These are phyloP conservation scores for Candida tibetensis DNA, from an alignment of 805 yeast species.

Conservation along the genomic window DNA sequence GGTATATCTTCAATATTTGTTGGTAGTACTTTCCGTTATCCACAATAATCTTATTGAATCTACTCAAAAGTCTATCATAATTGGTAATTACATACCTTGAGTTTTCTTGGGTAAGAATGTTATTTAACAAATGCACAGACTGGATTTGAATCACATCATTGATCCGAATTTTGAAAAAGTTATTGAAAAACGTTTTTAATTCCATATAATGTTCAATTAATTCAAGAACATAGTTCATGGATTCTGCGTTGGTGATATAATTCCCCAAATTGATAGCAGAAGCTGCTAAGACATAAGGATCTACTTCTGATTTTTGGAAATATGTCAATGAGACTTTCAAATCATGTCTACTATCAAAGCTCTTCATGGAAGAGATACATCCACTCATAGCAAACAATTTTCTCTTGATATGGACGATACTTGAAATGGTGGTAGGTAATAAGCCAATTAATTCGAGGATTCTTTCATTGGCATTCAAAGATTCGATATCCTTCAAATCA, in stretches of 20 bases:
- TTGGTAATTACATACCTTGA: constrained; percentile 12
- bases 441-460: constrained; percentile 2
- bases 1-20: constrained; percentile 27
- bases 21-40: constrained; percentile 36
- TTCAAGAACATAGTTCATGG: constrained; percentile 13
- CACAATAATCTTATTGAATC: constrained; percentile 24
- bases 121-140: constrained; percentile 33
- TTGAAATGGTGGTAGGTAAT: constrained; percentile 2
- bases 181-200: constrained; percentile 15
- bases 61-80: constrained; percentile 11
- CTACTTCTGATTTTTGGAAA: constrained; percentile 9
- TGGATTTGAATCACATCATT: constrained; percentile 38
- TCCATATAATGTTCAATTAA: constrained; percentile 6
- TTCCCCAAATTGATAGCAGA: constrained; percentile 36
- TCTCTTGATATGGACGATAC: constrained; percentile 18
- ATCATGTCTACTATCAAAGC: constrained; percentile 21
- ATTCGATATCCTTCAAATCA: constrained; percentile 1
- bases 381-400: constrained; percentile 35
- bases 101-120: constrained; percentile 20
- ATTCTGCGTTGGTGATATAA: constrained; percentile 21
- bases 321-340: constrained; percentile 16
- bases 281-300: constrained; percentile 28
- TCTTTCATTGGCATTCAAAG: constrained; percentile 4
- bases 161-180: constrained; percentile 19
- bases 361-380: constrained; percentile 31